A percentile compares a stretch with the other conserved stretches of the same genome.
Evolutionary conservation across 1,284 basidiomycete species (phyloP).

Genomic region (Apiotrichum gracile): DNA sequence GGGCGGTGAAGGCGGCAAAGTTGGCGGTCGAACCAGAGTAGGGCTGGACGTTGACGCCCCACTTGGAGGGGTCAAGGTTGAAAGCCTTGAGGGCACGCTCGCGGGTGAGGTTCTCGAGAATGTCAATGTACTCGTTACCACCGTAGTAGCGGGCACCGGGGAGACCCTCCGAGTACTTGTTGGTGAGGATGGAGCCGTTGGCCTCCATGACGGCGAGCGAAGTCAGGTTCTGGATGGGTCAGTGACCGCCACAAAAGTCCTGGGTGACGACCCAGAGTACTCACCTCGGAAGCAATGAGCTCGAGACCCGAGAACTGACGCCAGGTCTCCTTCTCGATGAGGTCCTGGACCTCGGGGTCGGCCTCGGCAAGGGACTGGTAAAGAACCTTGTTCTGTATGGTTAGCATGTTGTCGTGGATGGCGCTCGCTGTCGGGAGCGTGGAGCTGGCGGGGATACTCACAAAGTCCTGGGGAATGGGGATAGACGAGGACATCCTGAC

Average conservation of each 20-base stretch:
- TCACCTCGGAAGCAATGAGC: conserved; percentile 44
- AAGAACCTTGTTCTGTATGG: conserved; percentile 74
- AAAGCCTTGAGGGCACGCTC: conserved; percentile 94
- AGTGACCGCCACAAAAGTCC: background rate
- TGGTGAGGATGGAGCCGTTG: conserved; percentile 97
- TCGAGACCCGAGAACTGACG: conserved; percentile 96
- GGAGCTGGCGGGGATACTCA: conserved; percentile 23
- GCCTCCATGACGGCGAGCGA: conserved; percentile 93
- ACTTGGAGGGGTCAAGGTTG: conserved; percentile 80
- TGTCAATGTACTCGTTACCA: conserved; percentile 94
- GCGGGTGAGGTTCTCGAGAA: conserved; percentile 90
- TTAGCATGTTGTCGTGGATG: background rate
- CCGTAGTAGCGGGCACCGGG: conserved; percentile 96
- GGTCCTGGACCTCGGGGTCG: conserved; percentile 91
- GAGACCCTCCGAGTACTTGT: conserved; percentile 96
- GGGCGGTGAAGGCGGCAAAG: conserved; percentile 95
- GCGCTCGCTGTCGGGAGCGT: background rate
- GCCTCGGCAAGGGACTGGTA: conserved; percentile 81
- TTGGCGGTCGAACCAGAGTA: conserved; percentile 94
- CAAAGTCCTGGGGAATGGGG: conserved; percentile 51
- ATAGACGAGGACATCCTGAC: conserved; percentile 48
- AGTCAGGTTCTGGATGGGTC: conserved; percentile 70
- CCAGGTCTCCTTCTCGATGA: conserved; percentile 99
- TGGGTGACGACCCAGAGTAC: conserved; percentile 6
- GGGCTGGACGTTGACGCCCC: conserved; percentile 99